Evolutionary conservation across 1,284 basidiomycete species (phyloP), one percentile per base, ranked within the genome.

Genomic region (Rhodotorula sp.): DNA sequence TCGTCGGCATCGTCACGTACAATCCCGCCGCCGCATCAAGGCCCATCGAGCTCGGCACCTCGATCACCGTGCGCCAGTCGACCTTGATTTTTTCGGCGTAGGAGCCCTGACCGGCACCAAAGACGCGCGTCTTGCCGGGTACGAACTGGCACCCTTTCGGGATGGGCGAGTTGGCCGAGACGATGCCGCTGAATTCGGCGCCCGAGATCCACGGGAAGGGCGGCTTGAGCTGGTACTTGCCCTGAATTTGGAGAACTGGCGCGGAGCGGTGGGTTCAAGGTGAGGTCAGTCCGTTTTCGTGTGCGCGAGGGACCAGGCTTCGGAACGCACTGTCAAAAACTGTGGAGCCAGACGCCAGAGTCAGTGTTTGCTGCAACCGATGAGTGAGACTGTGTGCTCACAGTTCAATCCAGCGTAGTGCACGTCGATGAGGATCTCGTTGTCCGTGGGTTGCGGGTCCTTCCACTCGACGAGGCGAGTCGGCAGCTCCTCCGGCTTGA

Each of bases 221-320:
- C 0, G 91, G 92, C 79, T 93, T 89, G 70, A 80, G 83, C 81
- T 97, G 93, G 80, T 95, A 91, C 84, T 91, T 93, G 64, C 93
- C 93, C 83, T 70, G 58, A 21, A 68, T 62, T 34, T 56, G 46
- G 10, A 64, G 56, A 39, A 66, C 65, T 67, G 58, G 39, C 39
- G 39, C 39, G 39, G 39, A 12, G 12, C 39, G 39, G 39, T 5
- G 46, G 3, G 29, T 3, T 4, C 2, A 16, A 15, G 10, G 26
- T 7, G 18, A 1, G 3, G 10, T 59, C 48, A 48, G 62, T 34
- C 66, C 48, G 46, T 5, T 18, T 39, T 16, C 18, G 34, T 16
- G 4, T 56, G 3, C 49, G n/a, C 26, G 29, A 59, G 8, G 29
- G 51, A 18, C 49, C 58, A 52, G 47, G 23, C 62, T 39, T 29